Evolutionary conservation across 805 yeast species (phyloP).

Genomic region (Saccharomycopsis schoenii): DNA sequence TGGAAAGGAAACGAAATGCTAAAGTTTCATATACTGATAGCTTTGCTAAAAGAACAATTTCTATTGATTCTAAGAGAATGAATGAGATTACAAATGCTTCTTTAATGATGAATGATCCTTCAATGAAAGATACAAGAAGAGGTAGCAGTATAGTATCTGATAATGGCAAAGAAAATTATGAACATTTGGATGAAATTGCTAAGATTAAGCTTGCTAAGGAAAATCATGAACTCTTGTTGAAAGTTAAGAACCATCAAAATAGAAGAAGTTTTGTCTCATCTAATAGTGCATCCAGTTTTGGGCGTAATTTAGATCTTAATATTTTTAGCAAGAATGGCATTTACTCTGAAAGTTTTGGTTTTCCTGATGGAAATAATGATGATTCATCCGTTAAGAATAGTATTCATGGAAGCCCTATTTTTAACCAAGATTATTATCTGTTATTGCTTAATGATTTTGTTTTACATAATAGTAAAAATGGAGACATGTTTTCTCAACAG

Average conservation of each 20-base stretch:
- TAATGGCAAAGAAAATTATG: slow-evolving; percentile 13
- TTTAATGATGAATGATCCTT: neutral
- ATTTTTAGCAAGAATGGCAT: neutral
- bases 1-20: neutral
- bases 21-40: neutral
- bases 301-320: neutral
- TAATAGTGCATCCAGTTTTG: neutral
- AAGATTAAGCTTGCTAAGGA: slow-evolving; percentile 15
- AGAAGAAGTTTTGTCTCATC: slow-evolving; percentile 4
- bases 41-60: neutral
- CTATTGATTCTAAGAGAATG: neutral
- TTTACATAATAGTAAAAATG: neutral
- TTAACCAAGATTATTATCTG: neutral
- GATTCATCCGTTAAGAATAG: neutral
- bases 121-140: neutral
- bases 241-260: slow-evolving; percentile 3
- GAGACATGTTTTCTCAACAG: neutral
- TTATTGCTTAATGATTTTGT: neutral
- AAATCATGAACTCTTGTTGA: slow-evolving; percentile 9
- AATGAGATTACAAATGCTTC: neutral
- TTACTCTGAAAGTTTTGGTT: slow-evolving; percentile 1
- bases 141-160: neutral
- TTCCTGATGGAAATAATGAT: neutral
- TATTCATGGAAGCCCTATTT: neutral
- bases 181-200: slow-evolving; percentile 17